These are phyloP conservation scores for Epithemia pelagica DNA, from an alignment of 108 stramenopile species.

Conservation along the genomic window DNA sequence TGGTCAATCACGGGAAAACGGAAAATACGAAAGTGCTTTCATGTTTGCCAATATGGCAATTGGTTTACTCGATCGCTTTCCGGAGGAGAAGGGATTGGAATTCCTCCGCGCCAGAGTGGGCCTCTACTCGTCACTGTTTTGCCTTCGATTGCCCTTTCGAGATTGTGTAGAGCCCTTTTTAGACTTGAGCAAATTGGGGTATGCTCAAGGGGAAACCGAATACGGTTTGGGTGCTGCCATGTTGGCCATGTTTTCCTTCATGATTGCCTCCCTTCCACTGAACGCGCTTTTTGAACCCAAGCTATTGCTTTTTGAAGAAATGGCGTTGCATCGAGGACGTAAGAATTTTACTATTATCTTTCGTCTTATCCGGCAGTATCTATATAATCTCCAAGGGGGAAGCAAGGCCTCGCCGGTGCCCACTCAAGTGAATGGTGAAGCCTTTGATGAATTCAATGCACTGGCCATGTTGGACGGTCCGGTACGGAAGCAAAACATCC, in stretches of 20 bases:
- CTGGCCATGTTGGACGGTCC: constrained; percentile 16
- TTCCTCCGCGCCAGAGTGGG: not conserved
- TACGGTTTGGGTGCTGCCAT: constrained; percentile 13
- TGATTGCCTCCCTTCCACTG: constrained; percentile 15
- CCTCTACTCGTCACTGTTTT: not conserved
- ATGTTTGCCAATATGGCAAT: not conserved
- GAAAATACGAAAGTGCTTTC: not conserved
- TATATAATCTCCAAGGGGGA: constrained; percentile 15
- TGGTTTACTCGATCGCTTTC: not conserved
- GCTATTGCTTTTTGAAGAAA: constrained; percentile 20
- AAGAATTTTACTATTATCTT: not conserved
- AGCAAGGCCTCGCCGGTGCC: constrained; percentile 7
- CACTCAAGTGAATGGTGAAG: constrained; percentile 12
- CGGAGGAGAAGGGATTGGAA: not conserved
- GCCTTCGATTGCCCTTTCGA: not conserved
- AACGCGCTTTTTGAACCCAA: constrained; percentile 23
- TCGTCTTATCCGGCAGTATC: not conserved
- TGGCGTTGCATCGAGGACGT: not conserved
- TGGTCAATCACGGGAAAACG: not conserved
- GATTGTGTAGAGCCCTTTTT: not conserved
- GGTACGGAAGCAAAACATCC: constrained; percentile 16
- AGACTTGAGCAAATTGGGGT: not conserved
- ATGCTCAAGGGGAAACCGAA: constrained; percentile 13
- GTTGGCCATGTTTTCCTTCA: constrained; percentile 8
- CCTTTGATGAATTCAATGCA: constrained; percentile 16